phyloP scores from a whole-genome alignment of 768 basidiomycete species.

The Candolleomyces eurysporus region DNA sequence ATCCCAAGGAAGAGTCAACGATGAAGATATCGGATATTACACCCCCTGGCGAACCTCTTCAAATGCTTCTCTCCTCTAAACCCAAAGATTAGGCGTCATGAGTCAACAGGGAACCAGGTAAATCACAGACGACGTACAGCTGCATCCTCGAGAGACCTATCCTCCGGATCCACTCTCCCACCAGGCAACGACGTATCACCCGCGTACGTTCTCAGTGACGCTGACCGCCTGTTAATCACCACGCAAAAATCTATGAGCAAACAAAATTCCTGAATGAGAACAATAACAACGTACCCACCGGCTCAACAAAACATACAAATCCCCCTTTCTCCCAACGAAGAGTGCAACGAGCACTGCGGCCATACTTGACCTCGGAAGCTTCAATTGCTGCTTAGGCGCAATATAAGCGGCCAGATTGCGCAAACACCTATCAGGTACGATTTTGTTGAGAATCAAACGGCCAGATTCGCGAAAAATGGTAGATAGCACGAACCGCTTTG shows the following conservation, averaged over 20 bases:
- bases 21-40: neutral
- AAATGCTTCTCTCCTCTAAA: constrained; percentile 80
- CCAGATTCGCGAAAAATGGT: neutral
- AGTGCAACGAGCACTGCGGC: constrained; percentile 83
- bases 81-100: neutral
- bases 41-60: constrained; percentile 65
- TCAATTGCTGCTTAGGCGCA: constrained; percentile 35
- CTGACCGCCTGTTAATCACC: constrained; percentile 57
- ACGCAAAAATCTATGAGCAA: neutral
- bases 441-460: neutral
- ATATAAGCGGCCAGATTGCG: constrained; percentile 51
- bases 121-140: constrained; percentile 54
- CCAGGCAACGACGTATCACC: constrained; percentile 90
- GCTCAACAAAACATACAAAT: constrained; percentile 83
- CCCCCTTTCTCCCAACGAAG: constrained; percentile 81
- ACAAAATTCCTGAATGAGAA: neutral
- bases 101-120: neutral
- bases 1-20: neutral
- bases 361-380: constrained; percentile 54
- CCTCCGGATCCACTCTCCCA: constrained; percentile 72
- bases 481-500: constrained; percentile 38
- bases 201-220: constrained; percentile 71
- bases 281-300: constrained; percentile 47
- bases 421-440: constrained; percentile 45
- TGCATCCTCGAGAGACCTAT: constrained; percentile 71